Base-by-base conservation (phyloP, 768 basidiomycete genomes). In the Pleurotus pulmonarius region DNA sequence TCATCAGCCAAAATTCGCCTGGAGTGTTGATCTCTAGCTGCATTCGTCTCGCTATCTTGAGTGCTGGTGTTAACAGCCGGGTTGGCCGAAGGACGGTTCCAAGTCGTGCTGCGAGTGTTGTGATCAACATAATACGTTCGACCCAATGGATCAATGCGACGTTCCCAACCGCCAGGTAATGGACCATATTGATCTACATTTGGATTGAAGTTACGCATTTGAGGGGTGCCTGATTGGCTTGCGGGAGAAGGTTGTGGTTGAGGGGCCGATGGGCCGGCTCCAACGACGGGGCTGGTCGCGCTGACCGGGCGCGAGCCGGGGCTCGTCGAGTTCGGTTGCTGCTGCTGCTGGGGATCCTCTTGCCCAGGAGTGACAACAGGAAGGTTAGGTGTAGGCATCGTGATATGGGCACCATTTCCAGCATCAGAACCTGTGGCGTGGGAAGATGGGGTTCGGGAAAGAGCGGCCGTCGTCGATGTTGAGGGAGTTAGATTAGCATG, bases 101-200 rank as follows among this genome's bases (percentile, higher is more conserved):
- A 99, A 0, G 97, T 98, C 5, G 97, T 99, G 11, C 90, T 92
- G 56, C 97, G 88, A 7, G 92, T 93, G 70, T 98, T 98, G 74
- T 98, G 97, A 68, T 99, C 97, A 55, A 99, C 97, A 69, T 98
- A 99, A 70, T 99, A 99, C 5, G 93, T 96, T 56, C 97, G 78
- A 7, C 89, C 97, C 22, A 98, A 83, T 29, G 97, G 95, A 73
- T 99, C 97, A 55, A 95, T 92, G 45, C 97, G 90, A 58, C 97
- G 84, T 71, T 99, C 97, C 97, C 97, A 99, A 2, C 94, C 94
- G 24, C 78, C 70, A 2, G 97, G 96, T 20, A 99, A 76, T 26
- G 92, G 83, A 3, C 97, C 97, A 60, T 85, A 91, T 63, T 98
- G 94, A 73, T 99, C 97, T 46, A 93, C 90, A 59, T 88, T 90